Evolutionary conservation across 23 red algal genomes (phyloP).

Genomic region (Gracilaria caudata): DNA sequence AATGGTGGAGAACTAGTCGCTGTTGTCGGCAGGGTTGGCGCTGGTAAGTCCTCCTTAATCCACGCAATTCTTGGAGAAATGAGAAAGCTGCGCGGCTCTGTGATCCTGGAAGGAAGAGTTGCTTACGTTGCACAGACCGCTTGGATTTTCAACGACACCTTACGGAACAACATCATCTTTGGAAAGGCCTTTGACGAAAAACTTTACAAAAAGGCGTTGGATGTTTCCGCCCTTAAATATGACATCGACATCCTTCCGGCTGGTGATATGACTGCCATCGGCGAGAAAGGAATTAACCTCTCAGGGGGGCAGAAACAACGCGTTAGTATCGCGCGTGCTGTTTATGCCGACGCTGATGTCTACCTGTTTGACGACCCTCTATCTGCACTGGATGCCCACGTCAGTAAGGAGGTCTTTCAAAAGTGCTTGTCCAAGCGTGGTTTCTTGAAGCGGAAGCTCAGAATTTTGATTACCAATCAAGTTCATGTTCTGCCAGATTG

Average conservation of each 20-base stretch:
- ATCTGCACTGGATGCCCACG: constrained; percentile 95
- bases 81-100: constrained; percentile 62
- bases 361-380: constrained; percentile 96
- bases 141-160: constrained; percentile 98
- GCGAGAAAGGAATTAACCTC: constrained; percentile 99
- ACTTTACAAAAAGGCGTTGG: constrained; percentile 74
- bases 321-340: constrained; percentile 86
- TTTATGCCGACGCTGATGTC: constrained; percentile 88
- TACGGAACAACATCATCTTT: constrained; percentile 95
- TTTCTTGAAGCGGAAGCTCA: constrained; percentile 62
- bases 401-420: constrained; percentile 89
- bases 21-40: constrained; percentile 92
- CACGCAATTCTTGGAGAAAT: constrained; percentile 92
- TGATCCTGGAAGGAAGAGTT: constrained; percentile 56
- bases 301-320: constrained; percentile 97
- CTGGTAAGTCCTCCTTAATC: constrained; percentile 93
- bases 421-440: constrained; percentile 71
- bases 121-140: constrained; percentile 90
- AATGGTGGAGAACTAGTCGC: constrained; percentile 69
- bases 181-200: constrained; percentile 80
- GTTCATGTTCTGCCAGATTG: constrained; percentile 84
- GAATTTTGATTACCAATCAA: constrained; percentile 96
- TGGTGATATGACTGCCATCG: constrained; percentile 94
- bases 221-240: constrained; percentile 74
- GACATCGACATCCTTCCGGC: constrained; percentile 91